phyloP scores from a whole-genome alignment of 139 green algal genomes.

The Eudorina sp. region DNA sequence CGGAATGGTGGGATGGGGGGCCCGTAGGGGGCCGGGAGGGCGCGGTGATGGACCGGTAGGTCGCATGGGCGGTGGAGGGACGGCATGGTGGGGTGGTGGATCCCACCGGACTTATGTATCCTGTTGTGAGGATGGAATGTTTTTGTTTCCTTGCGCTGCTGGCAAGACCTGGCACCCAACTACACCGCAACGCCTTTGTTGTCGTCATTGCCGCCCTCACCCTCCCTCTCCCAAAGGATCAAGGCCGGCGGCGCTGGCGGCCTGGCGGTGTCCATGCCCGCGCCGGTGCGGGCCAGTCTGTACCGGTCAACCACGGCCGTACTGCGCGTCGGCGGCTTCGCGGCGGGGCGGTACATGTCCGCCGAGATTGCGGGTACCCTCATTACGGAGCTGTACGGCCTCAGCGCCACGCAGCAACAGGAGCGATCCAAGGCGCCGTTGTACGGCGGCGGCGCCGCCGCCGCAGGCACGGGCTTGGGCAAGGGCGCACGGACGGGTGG shows the following conservation, averaged over 20 bases:
- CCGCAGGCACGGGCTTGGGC: not conserved
- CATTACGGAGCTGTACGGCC: slow-evolving; percentile 68
- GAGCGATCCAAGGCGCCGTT: not conserved
- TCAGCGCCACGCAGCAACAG: slow-evolving; percentile 28
- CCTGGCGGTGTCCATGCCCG: not conserved
- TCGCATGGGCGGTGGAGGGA: too few species aligned
- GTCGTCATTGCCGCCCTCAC: not conserved
- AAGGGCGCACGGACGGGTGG: not conserved
- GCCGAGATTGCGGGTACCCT: slow-evolving; percentile 37
- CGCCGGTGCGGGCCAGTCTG: slow-evolving; percentile 41
- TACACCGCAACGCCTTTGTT: too few species aligned
- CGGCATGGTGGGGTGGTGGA: too few species aligned
- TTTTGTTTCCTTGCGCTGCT: too few species aligned
- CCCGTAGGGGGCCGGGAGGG: too few species aligned
- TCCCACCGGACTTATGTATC: too few species aligned
- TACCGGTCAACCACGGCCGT: slow-evolving; percentile 53
- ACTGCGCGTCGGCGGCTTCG: slow-evolving; percentile 50
- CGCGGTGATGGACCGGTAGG: too few species aligned
- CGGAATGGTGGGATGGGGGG: too few species aligned
- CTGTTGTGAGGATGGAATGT: too few species aligned
- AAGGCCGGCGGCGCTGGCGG: slow-evolving; percentile 31
- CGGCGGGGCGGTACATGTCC: slow-evolving; percentile 50
- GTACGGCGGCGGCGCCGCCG: slow-evolving; percentile 6
- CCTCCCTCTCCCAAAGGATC: not conserved
- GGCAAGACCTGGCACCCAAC: too few species aligned